Percentiles rank a stretch among this genome's conserved stretches.
phyloP scores from a whole-genome alignment of 768 basidiomycete species.

The Auricularia heimuer region DNA sequence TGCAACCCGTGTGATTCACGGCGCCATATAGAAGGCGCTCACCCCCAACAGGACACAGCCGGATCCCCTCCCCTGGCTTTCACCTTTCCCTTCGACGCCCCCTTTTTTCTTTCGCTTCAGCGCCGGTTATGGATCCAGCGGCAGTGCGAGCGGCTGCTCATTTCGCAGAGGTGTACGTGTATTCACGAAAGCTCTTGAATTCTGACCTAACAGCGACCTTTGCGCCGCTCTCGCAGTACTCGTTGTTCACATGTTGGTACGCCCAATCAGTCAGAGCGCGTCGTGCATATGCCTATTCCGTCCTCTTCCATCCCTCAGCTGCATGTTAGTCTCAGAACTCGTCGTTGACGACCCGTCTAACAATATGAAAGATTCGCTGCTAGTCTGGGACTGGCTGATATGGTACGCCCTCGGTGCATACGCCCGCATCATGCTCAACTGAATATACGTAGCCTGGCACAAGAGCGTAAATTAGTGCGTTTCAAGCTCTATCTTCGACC shows the following conservation, averaged over 20 bases:
- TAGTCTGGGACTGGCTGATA: conserved; percentile 1
- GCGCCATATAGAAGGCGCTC: too few relatives aligned
- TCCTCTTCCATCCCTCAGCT: not conserved
- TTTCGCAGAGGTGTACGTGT: not conserved
- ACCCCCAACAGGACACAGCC: too few relatives aligned
- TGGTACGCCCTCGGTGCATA: not conserved
- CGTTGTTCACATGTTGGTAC: not conserved
- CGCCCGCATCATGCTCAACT: not conserved
- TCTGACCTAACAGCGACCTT: not conserved
- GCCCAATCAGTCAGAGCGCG: not conserved
- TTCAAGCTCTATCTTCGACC: not conserved
- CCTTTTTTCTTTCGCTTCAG: not conserved
- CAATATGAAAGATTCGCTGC: not conserved
- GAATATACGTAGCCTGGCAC: not conserved
- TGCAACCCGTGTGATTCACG: too few relatives aligned
- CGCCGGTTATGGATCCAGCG: not conserved
- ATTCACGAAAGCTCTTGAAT: not conserved
- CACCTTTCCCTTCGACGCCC: not conserved
- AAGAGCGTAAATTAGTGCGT: not conserved
- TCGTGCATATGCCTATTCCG: not conserved
- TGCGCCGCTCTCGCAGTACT: not conserved
- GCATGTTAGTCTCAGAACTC: not conserved
- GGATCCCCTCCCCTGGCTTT: not conserved
- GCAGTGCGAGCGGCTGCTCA: not conserved
- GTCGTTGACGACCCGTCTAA: not conserved